phyloP scores from a whole-genome alignment of 1,284 basidiomycete genomes.

The Irpex sp. region DNA sequence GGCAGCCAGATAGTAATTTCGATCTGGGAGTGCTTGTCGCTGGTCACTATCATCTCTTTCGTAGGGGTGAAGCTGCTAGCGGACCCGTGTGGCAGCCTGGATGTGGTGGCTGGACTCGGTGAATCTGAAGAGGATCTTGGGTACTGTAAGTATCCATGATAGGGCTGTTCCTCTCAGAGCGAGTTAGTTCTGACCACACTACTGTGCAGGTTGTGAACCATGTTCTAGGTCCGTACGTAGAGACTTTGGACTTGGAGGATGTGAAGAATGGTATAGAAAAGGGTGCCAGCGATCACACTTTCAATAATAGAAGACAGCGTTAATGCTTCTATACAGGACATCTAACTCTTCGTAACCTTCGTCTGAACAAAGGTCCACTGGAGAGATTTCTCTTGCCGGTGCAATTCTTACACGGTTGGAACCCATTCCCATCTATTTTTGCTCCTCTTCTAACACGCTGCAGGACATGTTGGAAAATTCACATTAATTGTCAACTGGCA shows the following conservation, averaged over 20 bases:
- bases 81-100: neutral
- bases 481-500: constrained; percentile 93
- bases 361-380: constrained; percentile 90
- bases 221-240: constrained; percentile 93
- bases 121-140: constrained; percentile 60
- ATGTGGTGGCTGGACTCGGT: constrained; percentile 83
- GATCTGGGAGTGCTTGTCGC: neutral
- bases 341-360: constrained; percentile 78
- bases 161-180: neutral
- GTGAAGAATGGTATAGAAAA: constrained; percentile 94
- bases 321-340: constrained; percentile 53
- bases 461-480: constrained; percentile 90
- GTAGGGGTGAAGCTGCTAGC: neutral
- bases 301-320: constrained; percentile 1
- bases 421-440: constrained; percentile 2
- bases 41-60: neutral
- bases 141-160: constrained; percentile 47
- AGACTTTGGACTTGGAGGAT: constrained; percentile 93
- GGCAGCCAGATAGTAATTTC: too few species aligned
- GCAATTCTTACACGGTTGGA: constrained; percentile 87
- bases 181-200: constrained; percentile 1
- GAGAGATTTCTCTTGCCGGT: constrained; percentile 97
- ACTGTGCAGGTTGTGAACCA: constrained; percentile 76
- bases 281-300: constrained; percentile 43
- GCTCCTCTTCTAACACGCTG: neutral